Conservation (phyloP, 1,284 basidiomycete genomes). For the Serendipita sp. region DNA sequence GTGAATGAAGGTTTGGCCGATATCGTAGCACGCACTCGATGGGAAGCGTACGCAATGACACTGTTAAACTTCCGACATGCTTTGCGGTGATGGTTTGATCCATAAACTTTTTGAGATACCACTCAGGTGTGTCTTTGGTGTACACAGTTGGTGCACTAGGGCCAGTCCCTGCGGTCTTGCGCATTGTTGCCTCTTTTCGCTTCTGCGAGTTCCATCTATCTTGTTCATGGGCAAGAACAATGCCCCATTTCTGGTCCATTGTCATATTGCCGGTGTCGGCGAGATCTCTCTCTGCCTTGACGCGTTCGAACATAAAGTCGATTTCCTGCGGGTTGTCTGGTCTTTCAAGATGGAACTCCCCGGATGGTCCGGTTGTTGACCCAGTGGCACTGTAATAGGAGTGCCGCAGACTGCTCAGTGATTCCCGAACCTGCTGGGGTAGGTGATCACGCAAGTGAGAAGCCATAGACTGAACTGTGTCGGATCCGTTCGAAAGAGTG, state of each 20-base stretch:
- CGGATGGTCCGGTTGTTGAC: conserved; percentile 16
- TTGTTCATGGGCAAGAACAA: conserved; percentile 77
- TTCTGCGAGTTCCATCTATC: conserved; percentile 65
- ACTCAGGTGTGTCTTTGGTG: conserved; percentile 60
- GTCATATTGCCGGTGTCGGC: conserved; percentile 44
- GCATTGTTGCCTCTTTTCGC: conserved; percentile 41
- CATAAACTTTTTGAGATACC: conserved; percentile 83
- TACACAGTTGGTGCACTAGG: conserved; percentile 32
- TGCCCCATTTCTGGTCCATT: conserved; percentile 83
- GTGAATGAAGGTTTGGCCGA: background rate
- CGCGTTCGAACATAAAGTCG: conserved; percentile 60
- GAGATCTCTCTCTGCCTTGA: conserved; percentile 54
- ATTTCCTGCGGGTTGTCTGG: conserved; percentile 64
- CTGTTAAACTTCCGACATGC: conserved; percentile 62
- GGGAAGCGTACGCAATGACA: conserved; percentile 72
- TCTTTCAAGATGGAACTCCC: conserved; percentile 59
- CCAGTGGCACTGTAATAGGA: background rate
- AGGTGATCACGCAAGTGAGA: background rate
- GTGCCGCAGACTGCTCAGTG: background rate
- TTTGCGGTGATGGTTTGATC: conserved; percentile 73
- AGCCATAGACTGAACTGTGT: background rate
- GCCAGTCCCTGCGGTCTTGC: conserved; percentile 37
- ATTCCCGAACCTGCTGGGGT: background rate
- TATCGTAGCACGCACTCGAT: conserved; percentile 41
- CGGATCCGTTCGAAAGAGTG: background rate